Base-by-base conservation (phyloP, 306 rosid genomes). In the Vachellia pachyceras region DNA sequence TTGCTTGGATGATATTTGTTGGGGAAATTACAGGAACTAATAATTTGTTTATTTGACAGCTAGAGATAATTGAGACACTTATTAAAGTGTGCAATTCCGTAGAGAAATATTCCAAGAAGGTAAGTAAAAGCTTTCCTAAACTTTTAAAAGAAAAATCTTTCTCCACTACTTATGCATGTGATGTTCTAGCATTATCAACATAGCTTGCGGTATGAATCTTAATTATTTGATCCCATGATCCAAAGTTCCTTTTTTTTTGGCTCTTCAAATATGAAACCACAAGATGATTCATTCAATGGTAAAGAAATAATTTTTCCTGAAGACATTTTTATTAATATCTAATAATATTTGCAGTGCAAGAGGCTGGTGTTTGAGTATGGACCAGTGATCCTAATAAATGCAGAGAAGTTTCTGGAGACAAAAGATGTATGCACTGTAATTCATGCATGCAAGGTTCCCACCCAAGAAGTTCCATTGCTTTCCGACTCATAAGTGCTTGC, bases 301-400 rank as follows among this genome's bases (percentile, higher is more conserved):
- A 23, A 10, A 23, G 4, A 3, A 11, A 23, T 58, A 10, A 23
- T 10, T 29, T 23, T 7, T 25, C 15, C 14, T 22, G 23, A 58
- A 58, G 3, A 22, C 33, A 8, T 57, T 20, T 58, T 41, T 2
- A 29, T 61, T 37, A 58, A 64, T 66, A 15, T 68, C 29, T 63
- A 6, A 49, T 52, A 12, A 64, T 22, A 77, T 78, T 84, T 81
- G 89, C 97, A 93, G 97, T 95, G 97, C 92, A 95, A 95, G 94
- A 90, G 47, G 73, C 12, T 90, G 22, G 94, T 93, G 35, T 90
- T 93, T 55, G 82, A 91, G 84, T 95, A 89, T 71, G 97, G 97
- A 75, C 94, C 97, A 7, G 52, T 90, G 39, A 18, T 90, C 57
- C 80, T 92, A 46, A 70, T 82, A 50, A 90, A 92, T 83, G 91